These are phyloP conservation scores for Botrytis squamosa DNA, from an alignment of 2,329 filamentous ascomycete genomes.

Conservation along the genomic window DNA sequence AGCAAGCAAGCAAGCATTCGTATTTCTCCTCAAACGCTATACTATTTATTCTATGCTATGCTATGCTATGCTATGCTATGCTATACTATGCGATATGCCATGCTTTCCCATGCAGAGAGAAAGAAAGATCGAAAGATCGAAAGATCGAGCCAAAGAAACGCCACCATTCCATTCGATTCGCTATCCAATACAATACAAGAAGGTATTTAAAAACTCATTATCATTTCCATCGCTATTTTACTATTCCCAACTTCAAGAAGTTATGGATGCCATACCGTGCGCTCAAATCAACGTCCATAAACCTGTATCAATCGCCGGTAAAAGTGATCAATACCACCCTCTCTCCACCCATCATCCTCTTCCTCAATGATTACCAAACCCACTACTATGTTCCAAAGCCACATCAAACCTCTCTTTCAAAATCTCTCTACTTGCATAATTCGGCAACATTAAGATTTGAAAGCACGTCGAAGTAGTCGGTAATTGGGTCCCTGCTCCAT, in stretches of 20 bases:
- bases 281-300: not conserved
- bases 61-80: too few species aligned
- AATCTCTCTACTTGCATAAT: conserved; percentile 71
- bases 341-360: not conserved
- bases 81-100: not conserved
- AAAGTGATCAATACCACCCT: not conserved
- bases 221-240: not conserved
- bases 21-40: too few species aligned
- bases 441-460: conserved; percentile 79
- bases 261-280: not conserved
- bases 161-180: not conserved
- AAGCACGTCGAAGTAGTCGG: conserved; percentile 94
- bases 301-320: not conserved
- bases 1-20: too few species aligned
- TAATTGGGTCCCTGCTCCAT: conserved; percentile 63
- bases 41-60: too few species aligned
- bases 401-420: conserved; percentile 74
- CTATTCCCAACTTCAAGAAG: not conserved
- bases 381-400: conserved; percentile 83
- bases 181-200: not conserved
- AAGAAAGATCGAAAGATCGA: not conserved
- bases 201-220: conserved; percentile 4
- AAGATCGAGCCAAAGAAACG: not conserved
- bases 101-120: not conserved
- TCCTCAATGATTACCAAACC: conserved; percentile 75